Evolutionary conservation across 1,284 basidiomycete species (phyloP).

Genomic region (Ganoderma leucocontextum): DNA sequence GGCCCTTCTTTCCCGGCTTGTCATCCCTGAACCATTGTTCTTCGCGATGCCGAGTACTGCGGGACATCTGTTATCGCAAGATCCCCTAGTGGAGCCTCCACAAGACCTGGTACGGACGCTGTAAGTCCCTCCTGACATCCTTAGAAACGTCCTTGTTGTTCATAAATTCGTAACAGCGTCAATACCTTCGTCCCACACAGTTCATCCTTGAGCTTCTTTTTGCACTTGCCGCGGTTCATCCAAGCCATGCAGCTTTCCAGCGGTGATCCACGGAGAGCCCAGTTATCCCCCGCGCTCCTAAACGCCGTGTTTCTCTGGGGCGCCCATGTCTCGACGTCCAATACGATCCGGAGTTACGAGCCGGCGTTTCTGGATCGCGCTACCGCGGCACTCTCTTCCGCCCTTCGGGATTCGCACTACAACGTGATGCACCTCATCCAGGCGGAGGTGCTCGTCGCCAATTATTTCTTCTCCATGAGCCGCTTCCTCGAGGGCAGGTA

Average conservation of each 20-base stretch:
- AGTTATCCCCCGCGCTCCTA: conserved; percentile 38
- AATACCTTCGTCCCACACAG: conserved; percentile 49
- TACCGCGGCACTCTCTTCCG: conserved; percentile 40
- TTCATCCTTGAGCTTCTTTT: conserved; percentile 41
- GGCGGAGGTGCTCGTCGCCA: conserved; percentile 54
- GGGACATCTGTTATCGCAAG: conserved; percentile 19
- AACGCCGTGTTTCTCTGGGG: conserved; percentile 43
- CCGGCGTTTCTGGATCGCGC: conserved; percentile 41
- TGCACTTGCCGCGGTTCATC: conserved; percentile 32
- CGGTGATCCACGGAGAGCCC: conserved; percentile 29
- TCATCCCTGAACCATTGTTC: conserved; percentile 15
- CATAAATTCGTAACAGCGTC: conserved; percentile 41
- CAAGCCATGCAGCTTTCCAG: conserved; percentile 29
- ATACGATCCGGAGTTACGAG: conserved; percentile 32
- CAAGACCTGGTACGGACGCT: conserved; percentile 32
- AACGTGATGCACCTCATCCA: conserved; percentile 52
- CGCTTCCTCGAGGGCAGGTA: conserved; percentile 53
- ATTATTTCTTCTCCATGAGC: conserved; percentile 52
- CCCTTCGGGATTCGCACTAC: conserved; percentile 44
- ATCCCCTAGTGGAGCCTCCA: conserved; percentile 31
- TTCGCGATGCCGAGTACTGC: conserved; percentile 13
- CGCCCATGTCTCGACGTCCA: conserved; percentile 33
- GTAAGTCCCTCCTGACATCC: conserved; percentile 26
- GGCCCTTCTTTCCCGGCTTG: conserved; percentile 21
- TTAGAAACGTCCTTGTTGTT: background rate